Evolutionary conservation across 306 rosid genomes (phyloP).

Genomic region (Myrica gale): DNA sequence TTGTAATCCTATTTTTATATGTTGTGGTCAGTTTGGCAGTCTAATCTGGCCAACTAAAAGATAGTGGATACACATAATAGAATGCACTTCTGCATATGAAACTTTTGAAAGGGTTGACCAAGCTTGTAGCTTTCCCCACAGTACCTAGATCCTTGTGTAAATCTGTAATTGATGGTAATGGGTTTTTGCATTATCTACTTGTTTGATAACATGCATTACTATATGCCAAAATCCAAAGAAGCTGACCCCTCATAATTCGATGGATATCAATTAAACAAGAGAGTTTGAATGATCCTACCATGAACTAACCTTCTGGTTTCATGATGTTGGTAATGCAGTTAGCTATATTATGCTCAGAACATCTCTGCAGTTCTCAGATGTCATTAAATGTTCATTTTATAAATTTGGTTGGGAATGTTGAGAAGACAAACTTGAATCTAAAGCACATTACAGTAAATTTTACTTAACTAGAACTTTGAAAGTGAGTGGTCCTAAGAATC

Average conservation of each 20-base stretch:
- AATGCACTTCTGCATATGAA: not conserved
- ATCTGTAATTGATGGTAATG: not conserved
- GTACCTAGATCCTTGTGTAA: not conserved
- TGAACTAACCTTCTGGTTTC: not conserved
- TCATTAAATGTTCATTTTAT: not conserved
- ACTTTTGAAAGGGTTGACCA: not conserved
- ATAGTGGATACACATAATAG: not conserved
- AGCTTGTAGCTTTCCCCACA: not conserved
- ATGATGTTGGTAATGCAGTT: not conserved
- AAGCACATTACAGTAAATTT: not conserved
- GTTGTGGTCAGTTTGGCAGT: not conserved
- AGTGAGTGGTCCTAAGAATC: not conserved
- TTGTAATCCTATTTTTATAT: constrained; percentile 4
- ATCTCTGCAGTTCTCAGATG: not conserved
- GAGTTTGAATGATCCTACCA: not conserved
- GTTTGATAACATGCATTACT: not conserved
- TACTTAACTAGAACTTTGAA: not conserved
- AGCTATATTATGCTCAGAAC: not conserved
- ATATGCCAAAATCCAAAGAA: not conserved
- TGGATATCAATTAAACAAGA: not conserved
- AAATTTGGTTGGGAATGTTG: not conserved
- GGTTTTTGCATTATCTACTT: not conserved
- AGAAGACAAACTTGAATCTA: not conserved
- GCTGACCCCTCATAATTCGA: not conserved
- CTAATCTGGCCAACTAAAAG: constrained; percentile 3